A percentile compares a stretch with the other conserved stretches of the same genome.
phyloP scores from a whole-genome alignment of 805 yeast genomes.

The Suhomyces tanzawaensis region DNA sequence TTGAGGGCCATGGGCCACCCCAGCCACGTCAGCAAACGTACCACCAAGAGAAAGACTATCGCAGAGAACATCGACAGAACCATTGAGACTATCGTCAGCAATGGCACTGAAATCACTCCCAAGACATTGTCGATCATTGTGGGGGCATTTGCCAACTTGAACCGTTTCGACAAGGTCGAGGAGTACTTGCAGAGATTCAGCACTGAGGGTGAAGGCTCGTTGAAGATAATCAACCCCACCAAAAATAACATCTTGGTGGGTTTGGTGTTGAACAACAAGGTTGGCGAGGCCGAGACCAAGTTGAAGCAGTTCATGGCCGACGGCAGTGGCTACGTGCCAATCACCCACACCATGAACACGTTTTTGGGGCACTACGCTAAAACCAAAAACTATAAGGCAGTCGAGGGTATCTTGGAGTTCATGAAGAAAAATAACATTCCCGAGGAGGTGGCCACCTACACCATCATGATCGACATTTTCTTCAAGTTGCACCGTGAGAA shows the following conservation, averaged over 20 bases:
- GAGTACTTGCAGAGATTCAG: slow-evolving; percentile 31
- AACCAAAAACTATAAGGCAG: slow-evolving; percentile 43
- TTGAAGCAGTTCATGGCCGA: slow-evolving; percentile 35
- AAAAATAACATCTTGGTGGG: slow-evolving; percentile 48
- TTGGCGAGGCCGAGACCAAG: slow-evolving; percentile 45
- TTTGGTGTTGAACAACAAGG: slow-evolving; percentile 36
- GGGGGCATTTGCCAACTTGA: slow-evolving; percentile 41
- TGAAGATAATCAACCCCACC: slow-evolving; percentile 36
- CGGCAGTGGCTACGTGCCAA: slow-evolving; percentile 40
- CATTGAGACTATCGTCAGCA: slow-evolving; percentile 27
- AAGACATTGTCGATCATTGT: slow-evolving; percentile 49
- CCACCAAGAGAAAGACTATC: slow-evolving; percentile 22
- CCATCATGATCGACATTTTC: slow-evolving; percentile 54
- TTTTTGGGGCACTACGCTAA: slow-evolving; percentile 44
- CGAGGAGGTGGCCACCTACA: slow-evolving; percentile 63
- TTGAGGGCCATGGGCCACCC: slow-evolving; percentile 48
- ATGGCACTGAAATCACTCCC: slow-evolving; percentile 40
- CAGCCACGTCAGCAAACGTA: slow-evolving; percentile 21
- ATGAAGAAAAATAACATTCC: slow-evolving; percentile 42
- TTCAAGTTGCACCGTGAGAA: slow-evolving; percentile 46
- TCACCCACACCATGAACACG: slow-evolving; percentile 50
- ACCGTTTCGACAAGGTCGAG: slow-evolving; percentile 42
- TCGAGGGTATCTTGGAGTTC: slow-evolving; percentile 43
- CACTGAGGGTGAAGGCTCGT: slow-evolving; percentile 15
- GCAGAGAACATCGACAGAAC: slow-evolving; percentile 24